Base-by-base conservation (phyloP, 78 protist species). In the Dictyostelium brefeldianum region DNA sequence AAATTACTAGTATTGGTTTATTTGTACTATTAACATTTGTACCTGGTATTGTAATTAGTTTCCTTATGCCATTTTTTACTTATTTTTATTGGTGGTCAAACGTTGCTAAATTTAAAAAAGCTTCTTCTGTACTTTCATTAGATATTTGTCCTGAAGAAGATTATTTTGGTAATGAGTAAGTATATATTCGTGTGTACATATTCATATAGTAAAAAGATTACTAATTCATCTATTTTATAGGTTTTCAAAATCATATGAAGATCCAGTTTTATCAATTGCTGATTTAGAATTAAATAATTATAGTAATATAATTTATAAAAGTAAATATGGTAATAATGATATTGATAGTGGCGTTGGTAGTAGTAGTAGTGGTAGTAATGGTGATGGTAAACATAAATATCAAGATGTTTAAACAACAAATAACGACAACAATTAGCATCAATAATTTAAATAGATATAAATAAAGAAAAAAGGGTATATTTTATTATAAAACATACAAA, bases 21-120 rank as follows among this genome's bases (percentile, higher is more conserved):
- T 87, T 87, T n/a, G 22, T 87, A n/a, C 36, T 87, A 14, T 77
- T 77, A 87, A 31, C 78, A 18, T 87, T 87, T 74, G 78, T 87
- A 31, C 93, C 93, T 29, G 93, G 93, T 65, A 87, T 87, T 11
- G 54, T 87, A 18, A 87, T 87, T 36, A 54, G 77, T 53, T 64
- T 87, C 69, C 69, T 81, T 15, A 18, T 87, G 36, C 93, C 93
- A 17, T 77, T 87, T 31, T 75, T 87, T 14, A 87, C 93, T 18
- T 69, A 77, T 5, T 87, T 87, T 36, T 56, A 46, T 87, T 87
- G 93, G 93, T 87, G 93, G 93, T 64, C 53, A 62, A 77, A 69
- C 31, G 79, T 87, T 11, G 31, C 53, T 3, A 18, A 50, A 12
- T 77, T 48, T 31, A 87, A 87, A 64, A 56, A 25, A 11, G 59